Base-by-base conservation (phyloP, 2,329 filamentous ascomycete genomes). In the Calonectria naviculata region DNA sequence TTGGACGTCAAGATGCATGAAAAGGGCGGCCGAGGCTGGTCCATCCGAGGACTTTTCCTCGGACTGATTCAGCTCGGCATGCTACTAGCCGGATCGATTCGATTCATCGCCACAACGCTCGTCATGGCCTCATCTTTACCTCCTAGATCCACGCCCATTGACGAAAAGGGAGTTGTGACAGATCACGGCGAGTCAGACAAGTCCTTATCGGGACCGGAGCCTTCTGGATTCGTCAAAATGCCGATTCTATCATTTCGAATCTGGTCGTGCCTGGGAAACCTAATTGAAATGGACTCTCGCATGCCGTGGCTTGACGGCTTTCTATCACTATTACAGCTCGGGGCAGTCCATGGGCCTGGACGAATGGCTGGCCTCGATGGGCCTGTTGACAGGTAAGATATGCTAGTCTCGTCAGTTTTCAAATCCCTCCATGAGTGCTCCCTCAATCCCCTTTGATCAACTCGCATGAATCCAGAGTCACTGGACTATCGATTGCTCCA, bases 251-350 rank as follows among this genome's bases (percentile, higher is more conserved):
- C 89, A 75, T 98, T 97, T 88, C 91, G 90, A 78, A 81, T 94
- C 64, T 98, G 94, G 92, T 87, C 91, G 78, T 94, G 93, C 83
- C 82, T 93, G 68, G 92, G 91, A 73, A 92, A 91, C 81, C 83
- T 97, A 73, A 84, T 95, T 76, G 92, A 95, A 86, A 84, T 98
- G 80, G 88, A 93, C 76, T 83, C 86, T 75, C 93, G 95, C 83
- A 97, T 98, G 95, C 96, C 96, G 74, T 98, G 96, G 96, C 89
- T 98, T 68, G 89, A 88, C 80, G 94, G 94, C 80, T 86, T 90
- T 76, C 82, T 97, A 71, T 93, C 93, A 68, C 89, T 98, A 83
- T 82, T 93, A 76, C 94, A 97, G 84, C 92, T 93, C 87, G 88
- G 91, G 76, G 88, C 92, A 78, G 84, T 96, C 79, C 87, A 88